Evolutionary conservation across 163 green algal genomes (phyloP).

Genomic region (Scenedesmus sp.): DNA sequence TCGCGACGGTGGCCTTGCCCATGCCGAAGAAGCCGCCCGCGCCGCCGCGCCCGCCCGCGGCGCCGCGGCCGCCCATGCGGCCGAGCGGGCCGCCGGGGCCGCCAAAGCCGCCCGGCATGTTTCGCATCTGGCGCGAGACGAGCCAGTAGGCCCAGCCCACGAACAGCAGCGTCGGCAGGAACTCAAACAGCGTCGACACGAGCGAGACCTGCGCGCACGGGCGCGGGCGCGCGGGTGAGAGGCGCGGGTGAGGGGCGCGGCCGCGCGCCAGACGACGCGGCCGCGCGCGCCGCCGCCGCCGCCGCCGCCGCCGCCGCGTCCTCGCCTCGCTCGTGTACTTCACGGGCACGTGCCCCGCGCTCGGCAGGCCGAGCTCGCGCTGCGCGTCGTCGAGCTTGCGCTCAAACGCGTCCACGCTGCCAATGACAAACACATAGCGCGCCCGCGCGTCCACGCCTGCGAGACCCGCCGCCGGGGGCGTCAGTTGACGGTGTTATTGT

Average conservation of each 20-base stretch:
- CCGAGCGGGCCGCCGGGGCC: conserved; percentile 58
- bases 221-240: background rate
- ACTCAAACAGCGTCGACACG: conserved; percentile 71
- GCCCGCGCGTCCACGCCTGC: background rate
- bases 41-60: conserved; percentile 40
- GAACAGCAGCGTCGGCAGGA: conserved; percentile 92
- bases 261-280: no score
- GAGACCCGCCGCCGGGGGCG: no score
- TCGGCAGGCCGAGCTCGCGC: conserved; percentile 60
- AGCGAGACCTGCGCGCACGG: conserved; percentile 38
- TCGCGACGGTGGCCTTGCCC: conserved; percentile 66
- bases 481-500: no score
- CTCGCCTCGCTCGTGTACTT: conserved; percentile 77
- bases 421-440: conserved; percentile 91
- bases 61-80: conserved; percentile 52
- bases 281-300: background rate
- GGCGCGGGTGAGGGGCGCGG: background rate
- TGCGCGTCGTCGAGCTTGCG: conserved; percentile 96
- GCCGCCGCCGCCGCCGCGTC: background rate
- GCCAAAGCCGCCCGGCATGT: conserved; percentile 73
- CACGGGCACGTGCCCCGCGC: conserved; percentile 69
- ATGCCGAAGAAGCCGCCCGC: conserved; percentile 65
- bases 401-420: conserved; percentile 96
- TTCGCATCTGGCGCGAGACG: conserved; percentile 75
- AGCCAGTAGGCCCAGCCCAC: conserved; percentile 87